These are phyloP conservation scores for Drechslerella coelobrocha DNA, from an alignment of 2,329 filamentous ascomycete species.

Conservation along the genomic window DNA sequence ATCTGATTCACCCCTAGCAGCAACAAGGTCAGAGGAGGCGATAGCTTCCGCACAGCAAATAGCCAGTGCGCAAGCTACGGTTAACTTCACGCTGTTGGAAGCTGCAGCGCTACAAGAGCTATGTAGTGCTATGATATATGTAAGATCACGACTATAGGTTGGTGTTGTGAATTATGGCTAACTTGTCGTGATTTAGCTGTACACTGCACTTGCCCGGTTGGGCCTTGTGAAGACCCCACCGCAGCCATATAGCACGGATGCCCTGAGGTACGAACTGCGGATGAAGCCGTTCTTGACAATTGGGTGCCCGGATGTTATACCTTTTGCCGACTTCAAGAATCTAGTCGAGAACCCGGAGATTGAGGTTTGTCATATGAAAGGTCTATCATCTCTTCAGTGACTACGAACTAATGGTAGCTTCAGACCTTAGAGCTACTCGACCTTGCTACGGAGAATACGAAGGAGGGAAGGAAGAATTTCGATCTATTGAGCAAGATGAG, in stretches of 20 bases:
- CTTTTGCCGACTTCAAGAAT: slow-evolving; percentile 68
- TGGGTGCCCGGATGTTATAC: slow-evolving; percentile 71
- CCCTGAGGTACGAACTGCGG: slow-evolving; percentile 78
- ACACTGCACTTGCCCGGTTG: slow-evolving; percentile 70
- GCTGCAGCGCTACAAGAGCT: slow-evolving; percentile 46
- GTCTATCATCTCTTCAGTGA: not conserved
- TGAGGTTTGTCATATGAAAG: slow-evolving; percentile 14
- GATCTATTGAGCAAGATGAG: slow-evolving; percentile 66
- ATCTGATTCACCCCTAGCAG: slow-evolving; percentile 52
- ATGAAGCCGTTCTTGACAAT: slow-evolving; percentile 82
- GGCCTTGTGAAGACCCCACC: slow-evolving; percentile 63
- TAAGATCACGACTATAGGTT: slow-evolving; percentile 46
- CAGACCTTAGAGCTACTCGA: slow-evolving; percentile 56
- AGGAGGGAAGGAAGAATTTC: slow-evolving; percentile 61
- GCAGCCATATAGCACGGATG: slow-evolving; percentile 71
- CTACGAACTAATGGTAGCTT: slow-evolving; percentile 16
- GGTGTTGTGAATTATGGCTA: slow-evolving; percentile 61
- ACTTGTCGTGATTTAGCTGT: slow-evolving; percentile 71
- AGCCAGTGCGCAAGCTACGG: slow-evolving; percentile 43
- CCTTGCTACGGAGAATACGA: slow-evolving; percentile 56
- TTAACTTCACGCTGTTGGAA: slow-evolving; percentile 49
- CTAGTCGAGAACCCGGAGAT: slow-evolving; percentile 60
- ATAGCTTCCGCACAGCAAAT: slow-evolving; percentile 53
- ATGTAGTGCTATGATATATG: slow-evolving; percentile 50
- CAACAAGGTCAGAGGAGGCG: slow-evolving; percentile 46